Evolutionary conservation across 371 early-diverging fungal species (phyloP), one percentile per base, ranked within the genome.

Genomic region (Racocetra persica): DNA sequence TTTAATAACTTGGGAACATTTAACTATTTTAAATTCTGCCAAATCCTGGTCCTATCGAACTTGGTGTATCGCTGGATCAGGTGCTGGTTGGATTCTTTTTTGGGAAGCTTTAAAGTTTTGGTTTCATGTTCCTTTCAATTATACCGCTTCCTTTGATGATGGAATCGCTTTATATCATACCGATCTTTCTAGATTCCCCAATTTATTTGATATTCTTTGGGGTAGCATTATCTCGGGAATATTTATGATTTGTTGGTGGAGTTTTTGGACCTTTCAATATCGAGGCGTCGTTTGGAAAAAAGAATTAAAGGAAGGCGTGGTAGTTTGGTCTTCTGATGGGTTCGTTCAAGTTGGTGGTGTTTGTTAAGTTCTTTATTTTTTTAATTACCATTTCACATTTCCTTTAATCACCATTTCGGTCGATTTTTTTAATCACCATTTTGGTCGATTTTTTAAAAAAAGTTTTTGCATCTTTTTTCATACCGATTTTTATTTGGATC

Each of bases 211-310:
- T 71, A 85, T 70, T 86, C 86, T 82, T 65, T 91, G 51, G 80
- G 86, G 89, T 62, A 91, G 90, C 81, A 78, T 89, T 26, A 77
- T 87, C 8, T 90, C 89, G 81, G 92, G 92, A 11, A 55, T 87
- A 14, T 83, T 88, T 67, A 86, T 92, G 89, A 86, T 90, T 70
- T 84, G 86, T 69, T 90, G 88, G 81, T 92, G 91, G 91, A 90
- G 91, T 26, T 92, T 92, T 73, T 92, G 92, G 92, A 91, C 91
- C 0, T 92, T 91, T 62, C 91, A 91, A 77, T 90, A 90, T 82
- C 88, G 90, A 49, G 92, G 91, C 4, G 89, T 91, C 14, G 83
- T 91, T 57, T 90, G 91, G 92, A 87, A 87, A 77, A 87, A 87
- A 83, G 92, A 92, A 63, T 74, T 88, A 74, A 85, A 89, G 65